Evolutionary conservation across 2,329 filamentous ascomycete species (phyloP).

Genomic region (Colletotrichum cuscutae): DNA sequence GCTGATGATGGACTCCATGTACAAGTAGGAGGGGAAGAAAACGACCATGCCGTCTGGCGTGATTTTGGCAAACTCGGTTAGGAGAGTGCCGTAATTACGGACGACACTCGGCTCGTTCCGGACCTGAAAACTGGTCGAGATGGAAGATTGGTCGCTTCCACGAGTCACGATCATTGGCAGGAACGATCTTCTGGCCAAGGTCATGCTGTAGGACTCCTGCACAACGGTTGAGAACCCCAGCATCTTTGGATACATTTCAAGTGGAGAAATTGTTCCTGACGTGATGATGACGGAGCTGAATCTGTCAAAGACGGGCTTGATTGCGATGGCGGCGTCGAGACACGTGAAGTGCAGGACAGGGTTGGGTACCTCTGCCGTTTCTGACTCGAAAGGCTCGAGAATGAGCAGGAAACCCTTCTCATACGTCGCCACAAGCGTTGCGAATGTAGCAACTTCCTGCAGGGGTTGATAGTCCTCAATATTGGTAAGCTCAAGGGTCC

Average conservation of each 20-base stretch:
- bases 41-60: slow-evolving; percentile 99
- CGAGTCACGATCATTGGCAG: slow-evolving; percentile 97
- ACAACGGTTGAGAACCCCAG: slow-evolving; percentile 91
- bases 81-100: slow-evolving; percentile 91
- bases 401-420: slow-evolving; percentile 97
- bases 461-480: slow-evolving; percentile 98
- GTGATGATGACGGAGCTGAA: slow-evolving; percentile 99
- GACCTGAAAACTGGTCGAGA: slow-evolving; percentile 94
- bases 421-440: slow-evolving; percentile 94
- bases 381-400: slow-evolving; percentile 96
- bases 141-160: slow-evolving; percentile 91
- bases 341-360: slow-evolving; percentile 98
- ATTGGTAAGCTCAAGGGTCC: slow-evolving; percentile 94
- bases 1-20: slow-evolving; percentile 99
- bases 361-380: slow-evolving; percentile 94
- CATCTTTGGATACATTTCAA: slow-evolving; percentile 99
- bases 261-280: slow-evolving; percentile 93
- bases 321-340: slow-evolving; percentile 95
- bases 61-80: slow-evolving; percentile 95
- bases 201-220: slow-evolving; percentile 98
- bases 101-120: slow-evolving; percentile 97
- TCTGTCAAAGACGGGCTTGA: slow-evolving; percentile 95
- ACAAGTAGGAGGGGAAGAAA: slow-evolving; percentile 98
- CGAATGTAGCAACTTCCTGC: slow-evolving; percentile 97
- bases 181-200: slow-evolving; percentile 92